Evolutionary conservation across 2,329 filamentous ascomycete genomes (phyloP).

Genomic region (Exophiala dermatitidis): DNA sequence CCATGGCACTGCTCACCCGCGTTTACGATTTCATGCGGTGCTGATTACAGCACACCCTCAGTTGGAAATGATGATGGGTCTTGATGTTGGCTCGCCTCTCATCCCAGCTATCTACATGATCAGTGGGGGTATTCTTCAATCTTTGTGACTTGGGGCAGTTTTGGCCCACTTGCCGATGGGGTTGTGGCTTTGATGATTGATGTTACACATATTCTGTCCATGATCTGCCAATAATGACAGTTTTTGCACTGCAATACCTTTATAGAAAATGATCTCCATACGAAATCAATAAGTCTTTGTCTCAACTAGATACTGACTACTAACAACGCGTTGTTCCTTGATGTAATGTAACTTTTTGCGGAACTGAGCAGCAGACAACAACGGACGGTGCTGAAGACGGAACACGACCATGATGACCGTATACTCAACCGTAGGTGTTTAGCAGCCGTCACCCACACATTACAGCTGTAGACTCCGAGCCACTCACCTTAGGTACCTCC

Average conservation of each 20-base stretch:
- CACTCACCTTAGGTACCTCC: too few relatives aligned
- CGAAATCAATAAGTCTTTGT: not conserved
- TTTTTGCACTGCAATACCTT: not conserved
- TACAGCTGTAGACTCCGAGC: too few relatives aligned
- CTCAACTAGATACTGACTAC: not conserved
- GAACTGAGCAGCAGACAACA: too few relatives aligned
- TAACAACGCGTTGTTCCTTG: not conserved
- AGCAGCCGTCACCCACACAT: too few relatives aligned
- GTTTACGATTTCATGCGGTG: constrained; percentile 10
- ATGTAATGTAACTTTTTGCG: not conserved
- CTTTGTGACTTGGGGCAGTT: not conserved
- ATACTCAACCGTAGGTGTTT: not conserved
- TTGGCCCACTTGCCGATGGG: not conserved
- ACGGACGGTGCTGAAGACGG: too few relatives aligned
- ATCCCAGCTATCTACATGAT: not conserved
- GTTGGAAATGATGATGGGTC: not conserved
- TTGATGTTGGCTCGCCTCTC: not conserved
- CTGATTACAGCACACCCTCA: constrained; percentile 3
- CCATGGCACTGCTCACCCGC: constrained; percentile 13
- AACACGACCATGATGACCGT: not conserved
- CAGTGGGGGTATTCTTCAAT: too few relatives aligned
- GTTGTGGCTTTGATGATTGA: not conserved
- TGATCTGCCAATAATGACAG: not conserved
- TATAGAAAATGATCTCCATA: not conserved
- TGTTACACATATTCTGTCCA: not conserved